These are phyloP conservation scores for Aspergillus sp. DNA, from an alignment of 2,329 filamentous ascomycete genomes.

Conservation along the genomic window DNA sequence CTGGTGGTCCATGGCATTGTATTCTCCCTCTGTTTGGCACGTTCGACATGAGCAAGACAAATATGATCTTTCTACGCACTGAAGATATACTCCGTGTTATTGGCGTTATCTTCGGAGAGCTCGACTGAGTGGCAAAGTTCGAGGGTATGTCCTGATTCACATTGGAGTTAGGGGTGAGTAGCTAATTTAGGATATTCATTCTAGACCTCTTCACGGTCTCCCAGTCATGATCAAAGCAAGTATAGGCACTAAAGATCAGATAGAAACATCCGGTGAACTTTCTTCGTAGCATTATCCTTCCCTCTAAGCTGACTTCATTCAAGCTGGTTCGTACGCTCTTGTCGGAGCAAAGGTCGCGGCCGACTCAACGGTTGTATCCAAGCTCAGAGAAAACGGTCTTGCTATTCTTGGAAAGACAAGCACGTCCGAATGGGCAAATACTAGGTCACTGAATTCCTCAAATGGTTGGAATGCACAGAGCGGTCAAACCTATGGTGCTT, in stretches of 20 bases:
- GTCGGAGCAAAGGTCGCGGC: slow-evolving; percentile 52
- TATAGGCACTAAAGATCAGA: slow-evolving; percentile 58
- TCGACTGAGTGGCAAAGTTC: slow-evolving; percentile 41
- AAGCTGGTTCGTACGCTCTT: slow-evolving; percentile 59
- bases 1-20: too few relatives aligned
- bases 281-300: background rate
- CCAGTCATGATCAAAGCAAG: slow-evolving; percentile 65
- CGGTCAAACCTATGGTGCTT: slow-evolving; percentile 59
- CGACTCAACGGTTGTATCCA: slow-evolving; percentile 57
- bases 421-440: slow-evolving; percentile 62
- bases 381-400: slow-evolving; percentile 57
- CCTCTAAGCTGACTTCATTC: background rate
- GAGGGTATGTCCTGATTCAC: slow-evolving; percentile 32
- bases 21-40: too few relatives aligned
- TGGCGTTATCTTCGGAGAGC: too few relatives aligned
- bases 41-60: too few relatives aligned
- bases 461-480: slow-evolving; percentile 63
- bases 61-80: too few relatives aligned
- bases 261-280: slow-evolving; percentile 53
- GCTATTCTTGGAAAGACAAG: slow-evolving; percentile 65
- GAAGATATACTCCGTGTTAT: too few relatives aligned
- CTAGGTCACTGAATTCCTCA: slow-evolving; percentile 48
- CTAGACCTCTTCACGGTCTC: slow-evolving; percentile 57
- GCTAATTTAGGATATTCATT: background rate
- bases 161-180: background rate